These are phyloP conservation scores for Rhizophlyctis rosea DNA, from an alignment of 192 early-diverging fungal species.

Conservation along the genomic window DNA sequence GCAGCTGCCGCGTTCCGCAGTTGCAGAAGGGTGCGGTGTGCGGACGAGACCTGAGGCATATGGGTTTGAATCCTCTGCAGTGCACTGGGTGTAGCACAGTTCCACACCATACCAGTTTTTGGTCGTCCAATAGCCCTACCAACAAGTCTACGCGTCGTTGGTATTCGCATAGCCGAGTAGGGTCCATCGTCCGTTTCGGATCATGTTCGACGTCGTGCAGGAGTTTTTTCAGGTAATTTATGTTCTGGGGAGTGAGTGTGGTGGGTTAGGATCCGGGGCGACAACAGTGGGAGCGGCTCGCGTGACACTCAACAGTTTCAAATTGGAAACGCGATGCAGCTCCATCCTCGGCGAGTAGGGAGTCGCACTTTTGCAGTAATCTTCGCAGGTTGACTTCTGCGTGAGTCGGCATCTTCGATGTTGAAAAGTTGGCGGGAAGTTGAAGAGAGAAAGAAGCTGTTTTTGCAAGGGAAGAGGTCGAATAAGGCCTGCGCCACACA, in stretches of 20 bases:
- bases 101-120: constrained; percentile 9
- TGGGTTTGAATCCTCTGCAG: too few relatives aligned
- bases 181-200: constrained; percentile 12
- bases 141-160: constrained; percentile 22
- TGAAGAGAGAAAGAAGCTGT: too few relatives aligned
- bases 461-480: too few relatives aligned
- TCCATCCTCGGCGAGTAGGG: neutral
- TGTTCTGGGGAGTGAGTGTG: constrained; percentile 10
- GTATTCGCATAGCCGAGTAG: constrained; percentile 18
- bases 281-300: neutral
- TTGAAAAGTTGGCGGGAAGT: too few relatives aligned
- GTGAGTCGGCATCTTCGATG: neutral
- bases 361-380: constrained; percentile 10
- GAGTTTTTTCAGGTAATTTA: constrained; percentile 18
- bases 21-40: constrained; percentile 10
- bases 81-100: neutral
- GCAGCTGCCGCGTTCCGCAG: constrained; percentile 5
- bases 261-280: neutral
- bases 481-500: too few relatives aligned
- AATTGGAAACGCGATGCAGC: neutral
- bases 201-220: constrained; percentile 15
- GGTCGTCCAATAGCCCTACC: constrained; percentile 15
- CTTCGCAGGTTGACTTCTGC: constrained; percentile 29
- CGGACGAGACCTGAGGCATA: constrained; percentile 22
- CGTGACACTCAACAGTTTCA: neutral